These are phyloP conservation scores for Crucihimalaya himalaica DNA, from an alignment of 345 rosid species.

Conservation along the genomic window DNA sequence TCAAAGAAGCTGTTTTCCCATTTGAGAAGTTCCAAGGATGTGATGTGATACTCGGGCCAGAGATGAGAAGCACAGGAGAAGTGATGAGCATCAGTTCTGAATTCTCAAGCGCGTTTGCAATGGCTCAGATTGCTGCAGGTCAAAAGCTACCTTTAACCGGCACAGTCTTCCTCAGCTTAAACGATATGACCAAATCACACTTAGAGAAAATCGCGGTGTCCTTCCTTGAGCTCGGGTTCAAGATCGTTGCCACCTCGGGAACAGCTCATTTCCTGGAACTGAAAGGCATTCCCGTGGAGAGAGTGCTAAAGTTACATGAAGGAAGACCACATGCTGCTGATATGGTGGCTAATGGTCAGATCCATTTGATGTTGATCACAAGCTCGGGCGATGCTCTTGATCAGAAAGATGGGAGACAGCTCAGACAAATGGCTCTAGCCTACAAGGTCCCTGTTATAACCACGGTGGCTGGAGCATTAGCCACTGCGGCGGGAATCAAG, in stretches of 20 bases:
- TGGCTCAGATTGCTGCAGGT: constrained; percentile 94
- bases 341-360: constrained; percentile 87
- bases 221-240: constrained; percentile 75
- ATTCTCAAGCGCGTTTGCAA: constrained; percentile 76
- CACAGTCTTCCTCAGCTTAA: constrained; percentile 88
- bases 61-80: constrained; percentile 97
- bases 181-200: constrained; percentile 80
- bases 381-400: constrained; percentile 87
- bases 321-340: constrained; percentile 97
- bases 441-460: constrained; percentile 92
- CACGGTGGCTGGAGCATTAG: constrained; percentile 89
- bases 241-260: constrained; percentile 82
- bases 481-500: constrained; percentile 83
- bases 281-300: constrained; percentile 69
- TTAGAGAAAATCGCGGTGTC: constrained; percentile 76
- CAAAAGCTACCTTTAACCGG: constrained; percentile 86
- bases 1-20: constrained; percentile 96
- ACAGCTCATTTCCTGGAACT: constrained; percentile 84
- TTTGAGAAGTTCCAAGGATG: constrained; percentile 95
- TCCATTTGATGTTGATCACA: constrained; percentile 89
- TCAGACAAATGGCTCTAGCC: constrained; percentile 93
- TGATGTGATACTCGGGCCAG: constrained; percentile 91
- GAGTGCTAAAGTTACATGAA: constrained; percentile 90
- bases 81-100: constrained; percentile 88
- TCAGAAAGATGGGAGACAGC: constrained; percentile 79